These are phyloP conservation scores for Magnusiomyces sp. DNA, from an alignment of 1,139 yeast genomes.

Conservation along the genomic window DNA sequence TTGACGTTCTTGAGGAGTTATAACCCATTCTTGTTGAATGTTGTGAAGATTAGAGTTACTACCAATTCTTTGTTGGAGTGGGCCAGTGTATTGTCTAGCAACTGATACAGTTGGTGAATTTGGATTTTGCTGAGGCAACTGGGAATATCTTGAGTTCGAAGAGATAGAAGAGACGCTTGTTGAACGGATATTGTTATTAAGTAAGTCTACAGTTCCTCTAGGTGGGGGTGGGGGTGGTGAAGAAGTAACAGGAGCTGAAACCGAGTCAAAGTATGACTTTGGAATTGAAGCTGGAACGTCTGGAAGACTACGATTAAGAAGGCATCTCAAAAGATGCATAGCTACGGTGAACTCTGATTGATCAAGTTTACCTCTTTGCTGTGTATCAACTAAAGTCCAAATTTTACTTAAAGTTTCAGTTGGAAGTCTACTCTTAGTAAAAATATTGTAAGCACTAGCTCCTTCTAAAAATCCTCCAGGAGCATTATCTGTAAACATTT, in stretches of 20 bases:
- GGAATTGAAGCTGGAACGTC: conserved; percentile 68
- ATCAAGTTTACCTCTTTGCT: conserved; percentile 61
- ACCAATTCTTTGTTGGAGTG: conserved; percentile 7
- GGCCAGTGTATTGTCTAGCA: conserved; percentile 19
- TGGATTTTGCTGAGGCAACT: no score
- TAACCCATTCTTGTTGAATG: conserved; percentile 58
- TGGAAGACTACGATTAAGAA: conserved; percentile 56
- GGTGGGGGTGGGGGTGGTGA: conserved; percentile 15
- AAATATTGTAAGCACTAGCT: conserved; percentile 69
- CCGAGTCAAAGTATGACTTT: conserved; percentile 26
- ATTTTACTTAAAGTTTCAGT: conserved; percentile 70
- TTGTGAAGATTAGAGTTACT: conserved; percentile 3
- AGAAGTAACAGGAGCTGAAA: conserved; percentile 13
- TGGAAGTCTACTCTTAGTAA: conserved; percentile 80
- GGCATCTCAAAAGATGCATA: conserved; percentile 87
- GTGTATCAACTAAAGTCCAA: conserved; percentile 81
- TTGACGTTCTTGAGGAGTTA: conserved; percentile 58
- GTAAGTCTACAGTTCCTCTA: conserved; percentile 13
- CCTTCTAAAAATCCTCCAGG: conserved; percentile 56
- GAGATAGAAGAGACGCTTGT: no score
- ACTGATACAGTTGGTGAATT: conserved; percentile 6
- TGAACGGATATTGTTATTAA: no score
- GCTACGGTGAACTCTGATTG: conserved; percentile 79
- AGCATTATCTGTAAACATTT: conserved; percentile 66
- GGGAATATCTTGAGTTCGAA: no score